Base-by-base conservation (phyloP, 805 yeast species). In the Pichia paraexigua region DNA sequence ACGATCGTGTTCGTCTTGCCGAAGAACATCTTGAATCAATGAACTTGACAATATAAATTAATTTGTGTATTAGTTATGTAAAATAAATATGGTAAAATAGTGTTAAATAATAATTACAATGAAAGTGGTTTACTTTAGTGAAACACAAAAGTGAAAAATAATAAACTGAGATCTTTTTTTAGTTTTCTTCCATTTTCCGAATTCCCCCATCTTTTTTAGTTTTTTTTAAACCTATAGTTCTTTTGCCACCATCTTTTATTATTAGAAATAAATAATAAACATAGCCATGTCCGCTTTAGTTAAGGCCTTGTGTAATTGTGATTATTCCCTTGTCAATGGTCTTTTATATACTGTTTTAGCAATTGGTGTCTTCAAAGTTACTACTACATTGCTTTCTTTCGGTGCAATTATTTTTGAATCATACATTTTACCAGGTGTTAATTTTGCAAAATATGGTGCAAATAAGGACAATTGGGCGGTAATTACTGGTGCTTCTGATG, bases 401-500 rank as follows among this genome's bases (percentile, higher is more conserved):
- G 54, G 65, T 8, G 68, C 89, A 2, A 61, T 87, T 54, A 41
- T 87, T n/a, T 58, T 73, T 21, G 91, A 86, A 56, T 66, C 83
- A 47, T 85, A 80, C 62, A 53, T 87, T 25, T 71, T 85, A 35
- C 89, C 92, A 32, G 70, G 82, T 9, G 80, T 74, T 46, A 66
- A 74, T 61, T 83, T 76, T 61, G 62, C 66, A 42, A 82, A 80
- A 64, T 90, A 90, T 63, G 96, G 97, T n/a, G 85, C 92, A 27
- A 73, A 74, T 54, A 68, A 70, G 47, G 85, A 85, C 27, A 74
- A 78, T 41, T 94, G 97, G 92, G 97, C 97, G n/a, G 86, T 94
- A 32, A 79, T 94, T 18, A 94, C 99, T 8, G 99, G 99, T 53
- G 95, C 97, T 4, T 88, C 97, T 46, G 98, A 94, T 66, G 99